Base-by-base conservation (phyloP, 441 rosid species). In the Gossypium lobatum region DNA sequence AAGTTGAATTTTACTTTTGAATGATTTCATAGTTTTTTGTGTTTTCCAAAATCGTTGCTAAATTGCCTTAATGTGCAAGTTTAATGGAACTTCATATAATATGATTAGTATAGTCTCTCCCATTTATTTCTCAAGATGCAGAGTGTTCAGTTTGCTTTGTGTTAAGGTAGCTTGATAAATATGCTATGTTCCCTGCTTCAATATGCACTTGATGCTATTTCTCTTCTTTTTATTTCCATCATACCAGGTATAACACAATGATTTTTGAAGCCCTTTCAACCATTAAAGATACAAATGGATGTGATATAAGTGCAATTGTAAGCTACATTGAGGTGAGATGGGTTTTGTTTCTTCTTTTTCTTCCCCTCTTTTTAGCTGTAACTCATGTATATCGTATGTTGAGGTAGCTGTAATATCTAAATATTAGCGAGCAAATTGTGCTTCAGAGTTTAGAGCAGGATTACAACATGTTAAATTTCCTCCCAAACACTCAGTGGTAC, bases 261-360 rank as follows among this genome's bases (percentile, higher is more conserved):
- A 84, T 92, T 80, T 87, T 86, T 79, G 93, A 88, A 84, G 97
- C 93, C 59, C 84, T 92, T 82, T 78, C 90, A 64, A 65, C 85
- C 67, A 76, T 87, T 78, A 78, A 82, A 70, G 90, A 88, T 34
- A 46, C 77, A 37, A 85, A 84, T 67, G 97, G 93, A 79, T 83
- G 86, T 60, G 87, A 86, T 73, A 80, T 86, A 54, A 73, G 82
- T 75, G 80, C 87, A 16, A 90, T 90, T 80, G 83, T 83, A 70
- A 81, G 71, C 82, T 87, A 77, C 79, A 86, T 90, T 60, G 91
- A 88, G 97, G 97, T 92, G 69, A 55, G 85, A 65, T 83, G 80
- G 73, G 74, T 16, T 59, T 73, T 54, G 34, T 13, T 73, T 71
- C 54, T 46, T n/a, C 13, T 17, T 18, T 57, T 71, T 50, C 17